Percentiles rank a stretch among this genome's conserved stretches.
Evolutionary conservation across 2,329 filamentous ascomycete genomes (phyloP).

Genomic region (Ceratocystiopsis minuta): DNA sequence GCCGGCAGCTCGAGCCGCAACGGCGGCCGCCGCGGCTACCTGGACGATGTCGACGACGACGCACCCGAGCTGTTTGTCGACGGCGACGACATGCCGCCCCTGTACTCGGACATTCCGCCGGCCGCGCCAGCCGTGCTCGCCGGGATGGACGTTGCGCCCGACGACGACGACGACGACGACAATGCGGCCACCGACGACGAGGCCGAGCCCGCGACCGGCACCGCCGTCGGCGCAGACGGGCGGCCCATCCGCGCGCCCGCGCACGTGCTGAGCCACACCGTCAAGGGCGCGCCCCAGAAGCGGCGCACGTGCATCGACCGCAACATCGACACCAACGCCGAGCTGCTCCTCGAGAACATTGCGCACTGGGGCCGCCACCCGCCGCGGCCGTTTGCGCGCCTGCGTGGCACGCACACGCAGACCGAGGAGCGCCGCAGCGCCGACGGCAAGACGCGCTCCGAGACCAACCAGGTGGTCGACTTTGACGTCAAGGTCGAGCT

Average conservation of each 20-base stretch:
- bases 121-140: constrained; percentile 6
- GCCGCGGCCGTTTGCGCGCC: constrained; percentile 32
- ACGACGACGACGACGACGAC: constrained; percentile 10
- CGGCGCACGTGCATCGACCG: not conserved
- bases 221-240: too few relatives aligned
- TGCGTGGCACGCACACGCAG: constrained; percentile 35
- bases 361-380: constrained; percentile 24
- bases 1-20: not conserved
- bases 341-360: constrained; percentile 1
- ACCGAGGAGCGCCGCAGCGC: constrained; percentile 23
- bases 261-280: too few relatives aligned
- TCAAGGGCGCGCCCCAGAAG: too few relatives aligned
- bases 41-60: constrained; percentile 13
- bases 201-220: constrained; percentile 8
- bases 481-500: constrained; percentile 43
- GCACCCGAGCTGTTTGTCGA: constrained; percentile 17
- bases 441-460: constrained; percentile 27
- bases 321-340: not conserved
- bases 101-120: constrained; percentile 20
- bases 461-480: constrained; percentile 30
- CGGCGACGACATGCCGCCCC: constrained; percentile 26
- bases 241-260: too few relatives aligned
- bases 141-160: not conserved
- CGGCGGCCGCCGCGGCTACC: not conserved
- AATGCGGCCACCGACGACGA: constrained; percentile 12